phyloP scores from a whole-genome alignment of 768 basidiomycete genomes.

The Melanogaster broomeanus region DNA sequence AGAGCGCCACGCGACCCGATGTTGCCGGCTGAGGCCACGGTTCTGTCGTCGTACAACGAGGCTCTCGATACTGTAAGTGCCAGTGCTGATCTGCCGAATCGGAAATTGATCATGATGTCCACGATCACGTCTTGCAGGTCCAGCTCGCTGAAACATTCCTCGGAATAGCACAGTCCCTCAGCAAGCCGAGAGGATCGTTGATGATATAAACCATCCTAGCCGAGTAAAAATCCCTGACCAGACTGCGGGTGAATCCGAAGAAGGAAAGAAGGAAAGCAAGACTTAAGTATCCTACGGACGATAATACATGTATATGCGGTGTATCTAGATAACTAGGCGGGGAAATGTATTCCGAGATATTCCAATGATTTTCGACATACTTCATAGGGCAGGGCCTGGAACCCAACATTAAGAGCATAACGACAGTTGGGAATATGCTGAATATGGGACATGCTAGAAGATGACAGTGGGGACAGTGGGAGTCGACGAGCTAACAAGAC shows the following conservation, averaged over 20 bases:
- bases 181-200: constrained; percentile 1
- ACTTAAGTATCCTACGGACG: no score
- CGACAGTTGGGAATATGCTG: constrained; percentile 32
- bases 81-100: not conserved
- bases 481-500: not conserved
- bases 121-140: constrained; percentile 33
- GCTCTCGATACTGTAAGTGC: constrained; percentile 47
- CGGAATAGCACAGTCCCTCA: not conserved
- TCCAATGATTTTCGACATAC: no score
- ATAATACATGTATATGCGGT: no score
- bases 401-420: constrained; percentile 1
- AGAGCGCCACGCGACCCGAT: constrained; percentile 39
- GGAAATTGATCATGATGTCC: not conserved
- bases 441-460: constrained; percentile 24
- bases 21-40: constrained; percentile 21
- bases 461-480: constrained; percentile 7
- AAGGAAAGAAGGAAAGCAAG: no score
- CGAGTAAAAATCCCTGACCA: no score
- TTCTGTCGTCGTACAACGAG: constrained; percentile 44
- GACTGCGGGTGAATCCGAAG: no score
- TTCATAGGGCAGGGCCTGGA: no score
- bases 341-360: no score
- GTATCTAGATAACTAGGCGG: no score
- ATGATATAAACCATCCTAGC: constrained; percentile 41
- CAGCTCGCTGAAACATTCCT: constrained; percentile 44